phyloP scores from a whole-genome alignment of 1,284 basidiomycete genomes.

The Coniferiporia sulphurascens region DNA sequence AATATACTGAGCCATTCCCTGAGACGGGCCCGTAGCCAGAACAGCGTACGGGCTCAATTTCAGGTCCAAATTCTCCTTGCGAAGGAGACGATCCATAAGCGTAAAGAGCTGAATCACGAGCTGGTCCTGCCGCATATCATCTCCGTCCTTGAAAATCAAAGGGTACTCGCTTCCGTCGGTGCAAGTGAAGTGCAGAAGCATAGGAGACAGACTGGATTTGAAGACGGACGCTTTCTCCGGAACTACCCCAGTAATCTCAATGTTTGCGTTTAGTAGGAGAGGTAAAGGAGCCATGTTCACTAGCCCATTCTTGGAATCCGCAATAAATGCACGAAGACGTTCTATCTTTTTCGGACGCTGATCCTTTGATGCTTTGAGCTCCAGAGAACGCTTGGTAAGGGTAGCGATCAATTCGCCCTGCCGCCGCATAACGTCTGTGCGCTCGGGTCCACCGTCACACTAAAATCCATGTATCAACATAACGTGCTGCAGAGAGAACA shows the following conservation, averaged over 20 bases:
- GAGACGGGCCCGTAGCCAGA: slow-evolving; percentile 85
- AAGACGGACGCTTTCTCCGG: slow-evolving; percentile 93
- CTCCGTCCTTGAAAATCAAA: slow-evolving; percentile 98
- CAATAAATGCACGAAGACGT: slow-evolving; percentile 78
- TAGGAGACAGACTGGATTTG: slow-evolving; percentile 94
- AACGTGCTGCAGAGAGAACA: slow-evolving; percentile 5
- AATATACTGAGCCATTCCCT: slow-evolving; percentile 97
- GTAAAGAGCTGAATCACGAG: slow-evolving; percentile 96
- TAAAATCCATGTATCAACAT: slow-evolving; percentile 26
- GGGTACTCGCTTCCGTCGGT: slow-evolving; percentile 77
- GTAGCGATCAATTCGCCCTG: slow-evolving; percentile 86
- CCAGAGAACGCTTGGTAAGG: slow-evolving; percentile 79
- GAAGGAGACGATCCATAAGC: slow-evolving; percentile 90
- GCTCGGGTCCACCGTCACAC: slow-evolving; percentile 71
- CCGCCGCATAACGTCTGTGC: slow-evolving; percentile 75
- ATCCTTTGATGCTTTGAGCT: slow-evolving; percentile 88
- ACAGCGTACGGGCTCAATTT: slow-evolving; percentile 93
- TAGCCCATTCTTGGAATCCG: slow-evolving; percentile 81
- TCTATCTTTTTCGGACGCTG: slow-evolving; percentile 96
- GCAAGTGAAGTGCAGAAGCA: slow-evolving; percentile 87
- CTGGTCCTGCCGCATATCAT: slow-evolving; percentile 97
- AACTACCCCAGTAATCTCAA: slow-evolving; percentile 81
- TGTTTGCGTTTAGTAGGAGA: slow-evolving; percentile 83
- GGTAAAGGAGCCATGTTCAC: slow-evolving; percentile 74
- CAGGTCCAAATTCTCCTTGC: slow-evolving; percentile 95